Percentiles rank a stretch among this genome's conserved stretches.
phyloP scores from a whole-genome alignment of 1,284 basidiomycete species.

The Vanrija pseudolonga region DNA sequence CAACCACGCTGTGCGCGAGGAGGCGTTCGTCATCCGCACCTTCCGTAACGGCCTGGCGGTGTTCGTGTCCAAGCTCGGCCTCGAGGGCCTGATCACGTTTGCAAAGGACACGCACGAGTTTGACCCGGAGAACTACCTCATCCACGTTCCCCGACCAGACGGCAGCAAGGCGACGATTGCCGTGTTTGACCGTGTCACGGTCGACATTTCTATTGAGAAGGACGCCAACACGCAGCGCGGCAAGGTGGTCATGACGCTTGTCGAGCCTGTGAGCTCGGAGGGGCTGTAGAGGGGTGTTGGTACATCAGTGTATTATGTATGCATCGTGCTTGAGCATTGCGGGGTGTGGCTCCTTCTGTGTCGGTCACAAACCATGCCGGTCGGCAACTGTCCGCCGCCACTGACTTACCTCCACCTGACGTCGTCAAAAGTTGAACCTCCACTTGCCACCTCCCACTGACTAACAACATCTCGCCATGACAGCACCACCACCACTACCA shows the following conservation, averaged over 20 bases:
- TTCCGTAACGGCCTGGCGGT: constrained; percentile 95
- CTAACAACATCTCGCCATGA: too few species aligned
- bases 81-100: constrained; percentile 92
- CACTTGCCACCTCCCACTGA: too few species aligned
- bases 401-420: too few species aligned
- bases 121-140: constrained; percentile 84
- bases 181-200: constrained; percentile 89
- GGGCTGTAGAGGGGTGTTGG: constrained; percentile 23
- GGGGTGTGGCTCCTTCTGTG: too few species aligned
- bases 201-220: constrained; percentile 88
- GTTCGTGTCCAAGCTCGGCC: constrained; percentile 85
- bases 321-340: neutral
- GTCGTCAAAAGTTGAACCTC: too few species aligned
- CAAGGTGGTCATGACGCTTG: constrained; percentile 73
- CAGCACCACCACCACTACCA: too few species aligned
- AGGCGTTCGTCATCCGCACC: constrained; percentile 90
- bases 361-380: too few species aligned
- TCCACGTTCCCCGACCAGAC: constrained; percentile 61
- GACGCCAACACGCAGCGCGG: constrained; percentile 92
- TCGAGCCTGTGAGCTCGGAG: constrained; percentile 39
- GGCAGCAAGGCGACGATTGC: constrained; percentile 60
- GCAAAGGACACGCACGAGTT: constrained; percentile 75
- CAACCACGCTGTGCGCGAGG: constrained; percentile 55
- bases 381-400: too few species aligned
- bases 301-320: neutral